Percentiles rank a stretch among this genome's conserved stretches.
Conservation (phyloP, 306 rosid genomes). For the Lagenaria siceraria region DNA sequence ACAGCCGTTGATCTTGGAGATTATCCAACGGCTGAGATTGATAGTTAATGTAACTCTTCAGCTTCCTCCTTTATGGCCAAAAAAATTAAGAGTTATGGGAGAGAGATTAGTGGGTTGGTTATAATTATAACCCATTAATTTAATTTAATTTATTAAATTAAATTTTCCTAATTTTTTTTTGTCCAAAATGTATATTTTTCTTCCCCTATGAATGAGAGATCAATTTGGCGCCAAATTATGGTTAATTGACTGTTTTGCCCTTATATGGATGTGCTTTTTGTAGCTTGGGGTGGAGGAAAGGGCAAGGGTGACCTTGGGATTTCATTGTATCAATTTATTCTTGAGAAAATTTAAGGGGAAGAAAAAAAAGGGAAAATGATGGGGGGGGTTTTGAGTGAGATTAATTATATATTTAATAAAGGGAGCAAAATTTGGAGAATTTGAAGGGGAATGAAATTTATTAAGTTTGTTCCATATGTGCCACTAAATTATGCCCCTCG, state of each 20-base stretch:
- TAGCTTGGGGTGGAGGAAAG: background rate
- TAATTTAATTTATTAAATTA: background rate
- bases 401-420: slow-evolving; percentile 1
- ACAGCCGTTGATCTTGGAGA: slow-evolving; percentile 19
- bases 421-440: slow-evolving; percentile 4
- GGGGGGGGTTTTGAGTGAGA: background rate
- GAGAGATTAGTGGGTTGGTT: slow-evolving; percentile 51
- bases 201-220: background rate
- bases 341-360: background rate
- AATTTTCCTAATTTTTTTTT: background rate
- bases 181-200: background rate
- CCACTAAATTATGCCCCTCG: background rate
- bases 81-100: slow-evolving; percentile 10
- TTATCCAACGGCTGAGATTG: slow-evolving; percentile 31
- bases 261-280: background rate
- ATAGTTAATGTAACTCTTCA: slow-evolving; percentile 41
- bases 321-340: background rate
- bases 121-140: slow-evolving; percentile 7
- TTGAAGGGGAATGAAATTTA: background rate
- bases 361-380: background rate
- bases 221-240: background rate
- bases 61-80: slow-evolving; percentile 31
- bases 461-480: background rate
- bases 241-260: background rate
- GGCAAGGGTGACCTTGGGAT: background rate